Evolutionary conservation across 1,284 basidiomycete genomes (phyloP).

Genomic region (Boletus semigastroideus): DNA sequence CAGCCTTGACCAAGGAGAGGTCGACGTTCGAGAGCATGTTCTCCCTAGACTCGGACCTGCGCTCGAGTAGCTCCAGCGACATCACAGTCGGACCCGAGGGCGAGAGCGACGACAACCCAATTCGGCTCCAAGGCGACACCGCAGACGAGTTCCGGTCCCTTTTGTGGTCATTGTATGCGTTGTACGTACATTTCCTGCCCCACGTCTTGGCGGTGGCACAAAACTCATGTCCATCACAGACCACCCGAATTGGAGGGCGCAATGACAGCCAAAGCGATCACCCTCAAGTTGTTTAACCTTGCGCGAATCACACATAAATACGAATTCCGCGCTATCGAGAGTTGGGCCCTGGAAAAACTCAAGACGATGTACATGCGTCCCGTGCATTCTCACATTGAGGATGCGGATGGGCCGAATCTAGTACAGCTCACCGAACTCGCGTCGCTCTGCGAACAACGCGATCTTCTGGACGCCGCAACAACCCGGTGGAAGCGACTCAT

Average conservation of each 20-base stretch:
- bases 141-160: constrained; percentile 47
- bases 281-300: constrained; percentile 44
- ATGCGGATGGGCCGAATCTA: constrained; percentile 34
- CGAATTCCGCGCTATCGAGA: constrained; percentile 50
- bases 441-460: constrained; percentile 44
- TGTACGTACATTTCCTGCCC: constrained; percentile 39
- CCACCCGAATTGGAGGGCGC: constrained; percentile 49
- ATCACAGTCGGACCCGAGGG: constrained; percentile 39
- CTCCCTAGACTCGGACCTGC: constrained; percentile 38
- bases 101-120: constrained; percentile 46
- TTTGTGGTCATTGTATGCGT: constrained; percentile 48
- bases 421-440: constrained; percentile 46
- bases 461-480: constrained; percentile 41
- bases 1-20: constrained; percentile 48
- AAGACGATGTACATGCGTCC: constrained; percentile 39
- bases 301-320: constrained; percentile 57
- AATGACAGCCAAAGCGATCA: constrained; percentile 41
- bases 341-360: constrained; percentile 48
- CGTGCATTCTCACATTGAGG: constrained; percentile 28
- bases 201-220: constrained; percentile 2
- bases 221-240: constrained; percentile 27
- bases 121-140: constrained; percentile 47
- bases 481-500: constrained; percentile 43
- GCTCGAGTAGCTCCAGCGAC: constrained; percentile 21
- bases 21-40: constrained; percentile 57